Base-by-base conservation (phyloP, 306 rosid species). In the Echinosophora koreensis region DNA sequence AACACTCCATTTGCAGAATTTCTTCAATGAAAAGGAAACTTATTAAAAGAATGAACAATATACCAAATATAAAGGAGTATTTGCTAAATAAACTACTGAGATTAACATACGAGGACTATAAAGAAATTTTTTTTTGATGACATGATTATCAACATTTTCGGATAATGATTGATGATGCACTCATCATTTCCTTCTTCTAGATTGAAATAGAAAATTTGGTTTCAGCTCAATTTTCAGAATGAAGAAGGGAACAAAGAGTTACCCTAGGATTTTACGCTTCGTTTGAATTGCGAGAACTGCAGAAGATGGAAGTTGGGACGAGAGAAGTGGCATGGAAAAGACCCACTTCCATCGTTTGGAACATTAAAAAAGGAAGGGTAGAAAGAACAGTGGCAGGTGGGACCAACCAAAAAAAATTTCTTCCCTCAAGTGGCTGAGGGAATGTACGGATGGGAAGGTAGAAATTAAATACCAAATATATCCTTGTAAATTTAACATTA, bases 111-210 rank as follows among this genome's bases (percentile, higher is more conserved):
- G 5, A 3, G 42, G 13, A 58, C 59, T 39, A 58, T 6, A 57
- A 69, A 2, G 38, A 44, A 54, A 76, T 27, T 46, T 13, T 0
- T 10, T 49, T 69, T 47, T 13, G n/a, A 9, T 66, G 14, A 55
- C 58, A 28, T 66, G 66, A 66, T 61, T 50, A 58, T 22, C 71
- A 35, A 27, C 56, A 14, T 14, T 39, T 6, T 18, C 6, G 6
- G 66, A 27, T n/a, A n/a, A n/a, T n/a, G n/a, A n/a, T n/a, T 6
- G 59, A 70, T 27, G 71, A 60, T 14, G 56, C 46, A 60, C 57
- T 61, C 66, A 51, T 50, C 66, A 38, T 69, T 60, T 50, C 32
- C 54, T 57, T 47, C 65, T 69, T 44, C 22, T 62, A 57, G 17
- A 46, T 34, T 17, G 61, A 68, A 46, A 68, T 32, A 56, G 44